Evolutionary conservation across 345 rosid genomes (phyloP).

Genomic region (Nasturtium officinale): DNA sequence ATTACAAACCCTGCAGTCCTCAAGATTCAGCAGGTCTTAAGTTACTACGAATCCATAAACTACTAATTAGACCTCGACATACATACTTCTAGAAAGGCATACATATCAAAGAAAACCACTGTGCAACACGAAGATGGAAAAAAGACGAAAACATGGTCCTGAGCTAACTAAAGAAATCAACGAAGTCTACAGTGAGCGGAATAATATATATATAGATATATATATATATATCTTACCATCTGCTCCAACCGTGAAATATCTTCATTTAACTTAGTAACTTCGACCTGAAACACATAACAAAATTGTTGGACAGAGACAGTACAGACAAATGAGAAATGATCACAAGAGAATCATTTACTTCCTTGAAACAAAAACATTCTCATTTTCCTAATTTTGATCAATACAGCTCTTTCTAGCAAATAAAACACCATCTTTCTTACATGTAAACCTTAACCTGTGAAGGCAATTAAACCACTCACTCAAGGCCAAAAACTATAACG

Average conservation of each 20-base stretch:
- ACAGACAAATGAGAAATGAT: slow-evolving; percentile 5
- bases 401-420: not conserved
- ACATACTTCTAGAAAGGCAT: not conserved
- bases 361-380: not conserved
- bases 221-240: slow-evolving; percentile 28
- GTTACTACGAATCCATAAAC: not conserved
- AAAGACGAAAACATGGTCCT: not conserved
- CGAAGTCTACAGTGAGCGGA: not conserved
- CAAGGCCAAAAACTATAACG: not conserved
- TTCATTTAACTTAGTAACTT: slow-evolving; percentile 38
- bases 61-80: slow-evolving; percentile 1
- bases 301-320: not conserved
- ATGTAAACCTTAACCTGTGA: not conserved
- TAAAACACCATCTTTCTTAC: not conserved
- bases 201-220: not conserved
- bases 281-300: slow-evolving; percentile 24
- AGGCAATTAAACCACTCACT: not conserved
- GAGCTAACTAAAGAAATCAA: slow-evolving; percentile 8
- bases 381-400: too few relatives aligned
- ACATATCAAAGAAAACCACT: not conserved
- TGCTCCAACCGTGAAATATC: slow-evolving; percentile 40
- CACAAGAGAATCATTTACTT: slow-evolving; percentile 12
- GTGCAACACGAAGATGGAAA: not conserved
- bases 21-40: not conserved
- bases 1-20: not conserved